Percentiles rank a stretch among this genome's conserved stretches.
phyloP scores from a whole-genome alignment of 2,329 filamentous ascomycete species.

The Teratosphaeriaceae sp. region DNA sequence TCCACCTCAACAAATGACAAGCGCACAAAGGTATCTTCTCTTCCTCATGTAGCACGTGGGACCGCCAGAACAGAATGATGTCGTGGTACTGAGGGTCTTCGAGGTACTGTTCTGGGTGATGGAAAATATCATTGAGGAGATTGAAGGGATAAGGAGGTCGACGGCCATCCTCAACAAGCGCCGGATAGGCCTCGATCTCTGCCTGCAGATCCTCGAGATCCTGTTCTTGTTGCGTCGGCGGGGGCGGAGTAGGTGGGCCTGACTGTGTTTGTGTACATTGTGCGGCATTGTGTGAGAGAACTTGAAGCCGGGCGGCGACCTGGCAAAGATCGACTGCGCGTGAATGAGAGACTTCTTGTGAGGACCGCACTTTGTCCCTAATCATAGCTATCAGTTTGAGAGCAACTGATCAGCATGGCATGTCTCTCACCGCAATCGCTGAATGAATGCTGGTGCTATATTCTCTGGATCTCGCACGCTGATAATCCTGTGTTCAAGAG shows the following conservation, averaged over 20 bases:
- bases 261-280: neutral
- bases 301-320: constrained; percentile 4
- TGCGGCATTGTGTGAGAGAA: neutral
- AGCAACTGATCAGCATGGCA: neutral
- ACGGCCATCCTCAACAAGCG: constrained; percentile 1
- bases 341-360: neutral
- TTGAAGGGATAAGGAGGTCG: constrained; percentile 7
- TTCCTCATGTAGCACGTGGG: neutral
- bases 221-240: neutral
- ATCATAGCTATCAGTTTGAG: neutral
- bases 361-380: neutral
- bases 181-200: constrained; percentile 2
- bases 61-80: constrained; percentile 5
- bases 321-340: constrained; percentile 5
- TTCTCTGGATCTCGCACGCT: constrained; percentile 6
- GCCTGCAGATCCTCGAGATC: constrained; percentile 1
- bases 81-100: constrained; percentile 3
- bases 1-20: constrained; percentile 1
- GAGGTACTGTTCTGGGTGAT: constrained; percentile 2
- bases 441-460: constrained; percentile 4
- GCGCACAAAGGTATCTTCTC: neutral
- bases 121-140: constrained; percentile 1
- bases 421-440: constrained; percentile 3
- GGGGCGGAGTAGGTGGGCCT: neutral
- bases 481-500: constrained; percentile 1